Evolutionary conservation across 2,329 filamentous ascomycete genomes (phyloP).

Genomic region (Exophiala viscosa): DNA sequence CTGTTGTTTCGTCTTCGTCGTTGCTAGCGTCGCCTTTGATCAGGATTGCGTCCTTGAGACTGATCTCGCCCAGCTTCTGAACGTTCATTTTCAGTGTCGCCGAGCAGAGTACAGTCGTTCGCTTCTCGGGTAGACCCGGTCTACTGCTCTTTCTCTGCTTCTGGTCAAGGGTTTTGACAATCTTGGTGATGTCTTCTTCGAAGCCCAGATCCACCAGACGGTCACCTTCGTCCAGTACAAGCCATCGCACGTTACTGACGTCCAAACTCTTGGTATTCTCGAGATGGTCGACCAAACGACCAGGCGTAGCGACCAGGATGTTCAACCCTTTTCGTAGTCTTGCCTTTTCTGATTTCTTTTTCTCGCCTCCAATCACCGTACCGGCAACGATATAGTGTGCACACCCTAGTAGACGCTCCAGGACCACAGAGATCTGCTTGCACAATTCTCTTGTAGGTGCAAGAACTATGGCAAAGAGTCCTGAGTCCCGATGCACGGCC

Average conservation of each 20-base stretch:
- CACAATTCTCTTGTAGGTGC: slow-evolving; percentile 91
- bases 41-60: slow-evolving; percentile 85
- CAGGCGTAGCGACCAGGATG: slow-evolving; percentile 91
- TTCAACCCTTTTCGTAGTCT: slow-evolving; percentile 89
- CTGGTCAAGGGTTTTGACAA: slow-evolving; percentile 73
- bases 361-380: slow-evolving; percentile 70
- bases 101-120: slow-evolving; percentile 87
- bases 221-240: slow-evolving; percentile 94
- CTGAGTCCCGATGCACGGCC: slow-evolving; percentile 75
- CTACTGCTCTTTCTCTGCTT: slow-evolving; percentile 58
- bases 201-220: slow-evolving; percentile 98
- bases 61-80: slow-evolving; percentile 88
- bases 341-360: slow-evolving; percentile 84
- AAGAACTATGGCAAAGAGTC: slow-evolving; percentile 88
- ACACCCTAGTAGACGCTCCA: slow-evolving; percentile 81
- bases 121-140: slow-evolving; percentile 64
- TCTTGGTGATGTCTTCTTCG: slow-evolving; percentile 85
- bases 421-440: slow-evolving; percentile 83
- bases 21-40: slow-evolving; percentile 65
- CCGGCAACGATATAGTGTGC: slow-evolving; percentile 93
- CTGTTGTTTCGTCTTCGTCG: slow-evolving; percentile 51
- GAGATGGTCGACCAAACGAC: slow-evolving; percentile 84
- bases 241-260: slow-evolving; percentile 84
- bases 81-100: slow-evolving; percentile 98
- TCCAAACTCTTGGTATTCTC: slow-evolving; percentile 87